Percentiles rank a stretch among this genome's conserved stretches.
phyloP scores from a whole-genome alignment of 1,139 yeast genomes.

The Sugiyamaella xylanicola region DNA sequence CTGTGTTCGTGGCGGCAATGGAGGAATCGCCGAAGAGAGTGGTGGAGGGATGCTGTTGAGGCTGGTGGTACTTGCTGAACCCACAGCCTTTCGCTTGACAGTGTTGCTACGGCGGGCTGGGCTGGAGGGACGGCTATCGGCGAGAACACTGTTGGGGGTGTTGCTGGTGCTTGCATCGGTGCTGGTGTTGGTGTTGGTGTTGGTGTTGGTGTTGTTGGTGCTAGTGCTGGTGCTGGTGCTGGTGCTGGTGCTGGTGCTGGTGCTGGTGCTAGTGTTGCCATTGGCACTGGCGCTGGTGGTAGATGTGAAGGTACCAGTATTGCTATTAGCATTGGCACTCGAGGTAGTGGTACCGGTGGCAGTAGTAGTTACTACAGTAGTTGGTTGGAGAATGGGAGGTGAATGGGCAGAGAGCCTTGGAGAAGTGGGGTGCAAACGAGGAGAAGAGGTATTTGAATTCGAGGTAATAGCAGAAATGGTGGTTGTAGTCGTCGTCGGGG shows the following conservation, averaged over 20 bases:
- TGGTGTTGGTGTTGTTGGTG: too few relatives aligned
- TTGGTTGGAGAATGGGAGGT: conserved; percentile 8
- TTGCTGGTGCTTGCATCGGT: too few relatives aligned
- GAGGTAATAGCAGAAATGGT: conserved; percentile 18
- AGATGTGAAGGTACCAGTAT: background rate
- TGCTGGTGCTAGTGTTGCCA: too few relatives aligned
- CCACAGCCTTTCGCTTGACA: conserved; percentile 21
- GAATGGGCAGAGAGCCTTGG: background rate
- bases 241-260: too few relatives aligned
- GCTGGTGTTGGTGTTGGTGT: too few relatives aligned
- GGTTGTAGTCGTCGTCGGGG: conserved; percentile 22
- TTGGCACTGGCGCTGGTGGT: too few relatives aligned
- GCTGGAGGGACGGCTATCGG: background rate
- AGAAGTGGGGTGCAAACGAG: background rate
- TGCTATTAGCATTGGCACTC: background rate
- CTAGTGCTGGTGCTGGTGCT: too few relatives aligned
- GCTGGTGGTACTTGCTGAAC: conserved; percentile 1
- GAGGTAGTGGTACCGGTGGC: background rate
- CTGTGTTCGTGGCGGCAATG: background rate
- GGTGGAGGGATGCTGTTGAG: background rate
- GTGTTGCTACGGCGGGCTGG: conserved; percentile 13
- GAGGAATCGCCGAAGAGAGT: background rate
- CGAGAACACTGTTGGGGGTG: too few relatives aligned
- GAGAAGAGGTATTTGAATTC: background rate
- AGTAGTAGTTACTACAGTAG: background rate